Percentiles rank a stretch among this genome's conserved stretches.
phyloP scores from a whole-genome alignment of 495 filamentous ascomycete species.

The Daldinia loculata region DNA sequence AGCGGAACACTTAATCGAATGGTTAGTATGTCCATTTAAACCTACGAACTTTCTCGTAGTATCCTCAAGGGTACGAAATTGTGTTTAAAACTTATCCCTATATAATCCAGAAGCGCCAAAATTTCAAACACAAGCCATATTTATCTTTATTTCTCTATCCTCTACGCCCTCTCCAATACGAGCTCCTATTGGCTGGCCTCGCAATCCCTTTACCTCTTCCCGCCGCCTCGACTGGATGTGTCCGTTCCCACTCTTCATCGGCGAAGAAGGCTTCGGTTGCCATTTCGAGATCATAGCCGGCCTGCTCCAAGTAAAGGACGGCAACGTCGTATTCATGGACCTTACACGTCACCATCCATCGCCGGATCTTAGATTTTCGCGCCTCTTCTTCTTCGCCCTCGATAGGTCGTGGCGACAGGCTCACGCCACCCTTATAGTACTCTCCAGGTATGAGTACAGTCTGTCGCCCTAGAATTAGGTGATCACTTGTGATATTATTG shows the following conservation, averaged over 20 bases:
- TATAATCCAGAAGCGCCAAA: constrained; percentile 19
- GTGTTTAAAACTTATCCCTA: constrained; percentile 28
- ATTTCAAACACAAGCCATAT: not conserved
- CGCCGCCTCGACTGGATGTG: constrained; percentile 64
- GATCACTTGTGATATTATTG: constrained; percentile 71
- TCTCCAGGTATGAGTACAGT: constrained; percentile 73
- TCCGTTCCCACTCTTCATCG: constrained; percentile 76
- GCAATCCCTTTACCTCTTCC: constrained; percentile 50
- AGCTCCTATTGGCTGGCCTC: constrained; percentile 27
- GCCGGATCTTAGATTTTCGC: constrained; percentile 69
- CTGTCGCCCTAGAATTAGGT: constrained; percentile 70
- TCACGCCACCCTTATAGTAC: constrained; percentile 68
- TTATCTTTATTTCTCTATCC: constrained; percentile 4
- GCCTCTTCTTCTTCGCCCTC: constrained; percentile 75
- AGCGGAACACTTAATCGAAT: constrained; percentile 5
- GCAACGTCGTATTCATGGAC: constrained; percentile 78
- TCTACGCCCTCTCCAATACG: constrained; percentile 25
- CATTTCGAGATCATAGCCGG: constrained; percentile 67
- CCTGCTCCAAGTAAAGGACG: constrained; percentile 71
- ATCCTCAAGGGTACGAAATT: constrained; percentile 9
- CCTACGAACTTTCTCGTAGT: constrained; percentile 5
- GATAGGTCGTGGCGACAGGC: constrained; percentile 69
- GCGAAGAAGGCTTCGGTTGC: constrained; percentile 68
- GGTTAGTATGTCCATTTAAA: constrained; percentile 25
- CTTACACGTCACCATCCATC: constrained; percentile 77